Conservation (phyloP, 371 early-diverging fungal species). For the Mortierella sp. region DNA sequence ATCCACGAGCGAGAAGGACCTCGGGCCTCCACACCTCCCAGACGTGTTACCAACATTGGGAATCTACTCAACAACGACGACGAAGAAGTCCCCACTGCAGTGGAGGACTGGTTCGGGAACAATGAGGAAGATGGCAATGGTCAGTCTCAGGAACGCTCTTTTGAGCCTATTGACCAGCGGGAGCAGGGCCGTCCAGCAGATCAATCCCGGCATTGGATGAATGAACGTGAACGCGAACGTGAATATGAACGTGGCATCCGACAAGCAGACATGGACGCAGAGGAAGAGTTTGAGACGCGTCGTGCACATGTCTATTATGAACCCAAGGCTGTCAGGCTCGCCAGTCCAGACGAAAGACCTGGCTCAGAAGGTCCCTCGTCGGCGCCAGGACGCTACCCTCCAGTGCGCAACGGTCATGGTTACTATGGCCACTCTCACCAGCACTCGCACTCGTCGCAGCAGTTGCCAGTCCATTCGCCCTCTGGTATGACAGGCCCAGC, state of each 20-base stretch:
- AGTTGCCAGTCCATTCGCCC: constrained; percentile 10
- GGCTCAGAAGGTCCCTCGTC: constrained; percentile 10
- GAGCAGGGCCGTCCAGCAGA: not conserved
- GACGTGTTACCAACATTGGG: constrained; percentile 46
- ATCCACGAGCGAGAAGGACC: constrained; percentile 6
- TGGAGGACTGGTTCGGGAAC: constrained; percentile 50
- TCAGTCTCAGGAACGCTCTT: constrained; percentile 20
- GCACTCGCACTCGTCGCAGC: constrained; percentile 9
- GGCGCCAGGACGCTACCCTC: constrained; percentile 8
- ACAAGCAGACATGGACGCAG: constrained; percentile 39
- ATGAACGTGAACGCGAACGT: constrained; percentile 5
- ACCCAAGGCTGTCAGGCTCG: not conserved
- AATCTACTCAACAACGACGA: constrained; percentile 46
- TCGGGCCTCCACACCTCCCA: constrained; percentile 23
- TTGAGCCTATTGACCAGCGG: constrained; percentile 6
- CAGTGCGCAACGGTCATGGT: not conserved
- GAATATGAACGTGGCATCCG: too few species aligned
- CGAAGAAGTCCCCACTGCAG: constrained; percentile 40
- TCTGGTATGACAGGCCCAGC: constrained; percentile 23
- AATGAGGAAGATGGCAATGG: constrained; percentile 20
- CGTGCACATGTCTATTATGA: constrained; percentile 1
- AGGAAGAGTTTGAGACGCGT: constrained; percentile 35
- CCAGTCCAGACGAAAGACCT: constrained; percentile 5
- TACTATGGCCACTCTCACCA: constrained; percentile 24
- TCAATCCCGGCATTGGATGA: constrained; percentile 2